These are phyloP conservation scores for Murraya paniculata DNA, from an alignment of 345 rosid genomes.

Conservation along the genomic window DNA sequence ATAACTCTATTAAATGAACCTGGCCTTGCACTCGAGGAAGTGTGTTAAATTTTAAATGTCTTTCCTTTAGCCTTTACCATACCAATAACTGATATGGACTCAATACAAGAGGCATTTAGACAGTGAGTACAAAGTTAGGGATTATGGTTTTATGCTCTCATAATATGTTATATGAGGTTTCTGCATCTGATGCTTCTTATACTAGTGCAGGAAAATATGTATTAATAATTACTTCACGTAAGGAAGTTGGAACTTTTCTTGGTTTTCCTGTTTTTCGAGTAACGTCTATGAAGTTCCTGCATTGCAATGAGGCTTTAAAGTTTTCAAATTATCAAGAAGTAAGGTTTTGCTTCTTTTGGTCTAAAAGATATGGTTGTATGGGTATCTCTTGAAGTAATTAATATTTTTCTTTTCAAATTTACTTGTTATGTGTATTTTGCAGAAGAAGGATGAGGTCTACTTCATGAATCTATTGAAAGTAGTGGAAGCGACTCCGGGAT, in stretches of 20 bases:
- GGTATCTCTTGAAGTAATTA: constrained; percentile 7
- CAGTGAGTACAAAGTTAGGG: neutral
- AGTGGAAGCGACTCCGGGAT: constrained; percentile 83
- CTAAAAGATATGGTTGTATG: neutral
- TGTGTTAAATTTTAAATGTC: neutral
- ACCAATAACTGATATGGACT: neutral
- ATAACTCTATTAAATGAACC: too few species aligned
- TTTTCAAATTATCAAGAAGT: constrained; percentile 78
- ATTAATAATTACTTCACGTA: constrained; percentile 71
- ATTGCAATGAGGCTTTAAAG: constrained; percentile 70
- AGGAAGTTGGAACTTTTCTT: constrained; percentile 68
- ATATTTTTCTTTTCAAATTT: constrained; percentile 5
- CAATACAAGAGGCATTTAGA: neutral
- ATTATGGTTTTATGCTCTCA: neutral
- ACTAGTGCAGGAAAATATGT: constrained; percentile 59
- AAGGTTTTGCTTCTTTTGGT: constrained; percentile 22
- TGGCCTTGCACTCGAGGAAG: neutral
- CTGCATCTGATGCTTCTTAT: constrained; percentile 1
- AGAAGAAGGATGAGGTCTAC: constrained; percentile 85
- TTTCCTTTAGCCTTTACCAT: neutral
- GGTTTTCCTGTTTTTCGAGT: constrained; percentile 70
- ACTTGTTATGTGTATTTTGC: constrained; percentile 25
- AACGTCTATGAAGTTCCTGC: constrained; percentile 67
- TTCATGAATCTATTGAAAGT: constrained; percentile 65
- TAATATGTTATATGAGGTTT: neutral